Evolutionary conservation across 1,284 basidiomycete genomes (phyloP).

Genomic region (Trichosporon asahii): DNA sequence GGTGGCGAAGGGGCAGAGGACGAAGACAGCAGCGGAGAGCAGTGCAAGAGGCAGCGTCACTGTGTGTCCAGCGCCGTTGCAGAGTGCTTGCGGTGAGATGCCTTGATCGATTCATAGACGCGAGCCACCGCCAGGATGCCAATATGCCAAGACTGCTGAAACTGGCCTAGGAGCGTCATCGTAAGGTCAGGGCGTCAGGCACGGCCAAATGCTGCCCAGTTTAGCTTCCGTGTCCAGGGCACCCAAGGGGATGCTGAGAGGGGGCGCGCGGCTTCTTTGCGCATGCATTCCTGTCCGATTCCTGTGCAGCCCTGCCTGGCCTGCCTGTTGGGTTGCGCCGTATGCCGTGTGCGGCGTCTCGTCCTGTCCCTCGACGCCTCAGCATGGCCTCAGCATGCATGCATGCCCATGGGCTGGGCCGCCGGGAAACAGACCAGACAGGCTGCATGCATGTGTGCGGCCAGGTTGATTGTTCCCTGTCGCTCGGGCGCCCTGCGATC

Average conservation of each 20-base stretch:
- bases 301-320: background rate
- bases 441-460: background rate
- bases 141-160: constrained; percentile 3
- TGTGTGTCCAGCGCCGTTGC: background rate
- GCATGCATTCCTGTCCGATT: background rate
- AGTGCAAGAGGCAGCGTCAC: background rate
- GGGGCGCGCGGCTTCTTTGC: background rate
- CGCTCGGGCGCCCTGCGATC: too few species aligned
- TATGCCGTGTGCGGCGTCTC: background rate
- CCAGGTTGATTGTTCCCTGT: background rate
- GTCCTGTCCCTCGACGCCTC: background rate
- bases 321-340: background rate
- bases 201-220: background rate
- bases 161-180: background rate
- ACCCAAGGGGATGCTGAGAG: background rate
- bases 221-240: background rate
- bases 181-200: background rate
- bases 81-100: background rate
- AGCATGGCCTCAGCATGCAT: background rate
- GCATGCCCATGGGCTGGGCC: background rate
- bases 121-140: background rate
- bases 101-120: background rate
- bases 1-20: background rate
- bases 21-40: too few species aligned
- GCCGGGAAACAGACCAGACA: background rate